Evolutionary conservation across 1,139 yeast genomes (phyloP).

Genomic region (Meyerozyma guilliermondii): DNA sequence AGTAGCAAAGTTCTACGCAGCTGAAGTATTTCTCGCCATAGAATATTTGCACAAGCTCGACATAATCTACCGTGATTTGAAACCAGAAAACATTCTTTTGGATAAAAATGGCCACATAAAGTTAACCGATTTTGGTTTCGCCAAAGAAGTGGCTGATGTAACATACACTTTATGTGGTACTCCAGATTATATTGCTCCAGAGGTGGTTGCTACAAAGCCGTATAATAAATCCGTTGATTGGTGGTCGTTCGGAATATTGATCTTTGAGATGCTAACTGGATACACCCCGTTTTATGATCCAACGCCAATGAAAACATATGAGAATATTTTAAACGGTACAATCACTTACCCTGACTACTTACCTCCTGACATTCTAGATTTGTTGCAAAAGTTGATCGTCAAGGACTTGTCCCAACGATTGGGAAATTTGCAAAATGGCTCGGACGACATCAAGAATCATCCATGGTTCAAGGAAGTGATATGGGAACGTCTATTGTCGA

Average conservation of each 20-base stretch:
- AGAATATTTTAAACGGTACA: conserved; percentile 50
- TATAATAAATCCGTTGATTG: conserved; percentile 60
- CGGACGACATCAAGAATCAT: conserved; percentile 52
- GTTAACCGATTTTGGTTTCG: conserved; percentile 59
- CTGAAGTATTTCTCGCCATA: conserved; percentile 54
- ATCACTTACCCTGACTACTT: conserved; percentile 47
- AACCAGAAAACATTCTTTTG: conserved; percentile 55
- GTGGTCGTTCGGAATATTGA: conserved; percentile 61
- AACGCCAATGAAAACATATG: conserved; percentile 60
- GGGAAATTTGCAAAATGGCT: conserved; percentile 55
- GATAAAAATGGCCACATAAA: conserved; percentile 58
- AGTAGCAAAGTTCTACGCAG: conserved; percentile 60
- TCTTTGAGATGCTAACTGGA: conserved; percentile 59
- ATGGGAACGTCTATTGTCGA: conserved; percentile 53
- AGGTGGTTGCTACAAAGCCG: conserved; percentile 57
- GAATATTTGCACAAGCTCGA: conserved; percentile 55
- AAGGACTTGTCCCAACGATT: conserved; percentile 53
- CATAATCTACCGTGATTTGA: conserved; percentile 55
- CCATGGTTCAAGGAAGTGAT: conserved; percentile 58
- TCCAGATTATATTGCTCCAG: conserved; percentile 62
- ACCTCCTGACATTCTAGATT: conserved; percentile 48
- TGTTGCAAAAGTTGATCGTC: conserved; percentile 45
- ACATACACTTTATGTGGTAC: conserved; percentile 63
- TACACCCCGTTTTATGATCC: conserved; percentile 59
- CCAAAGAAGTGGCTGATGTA: conserved; percentile 54